These are phyloP conservation scores for Ustilago bromivora DNA, from an alignment of 1,284 basidiomycete species.

Conservation along the genomic window DNA sequence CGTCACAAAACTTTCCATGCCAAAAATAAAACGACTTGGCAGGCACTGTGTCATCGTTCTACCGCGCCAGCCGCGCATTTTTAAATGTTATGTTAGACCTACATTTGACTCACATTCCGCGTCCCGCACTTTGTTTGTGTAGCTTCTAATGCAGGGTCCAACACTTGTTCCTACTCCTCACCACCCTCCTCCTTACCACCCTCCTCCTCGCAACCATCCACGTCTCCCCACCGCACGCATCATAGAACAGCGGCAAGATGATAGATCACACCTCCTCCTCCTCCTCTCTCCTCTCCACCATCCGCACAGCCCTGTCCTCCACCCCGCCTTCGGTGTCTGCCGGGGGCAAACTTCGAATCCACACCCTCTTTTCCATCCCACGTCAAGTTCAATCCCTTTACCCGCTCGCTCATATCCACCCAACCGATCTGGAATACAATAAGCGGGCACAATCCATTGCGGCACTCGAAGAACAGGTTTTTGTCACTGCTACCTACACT, in stretches of 20 bases:
- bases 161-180: neutral
- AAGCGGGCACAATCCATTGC: slow-evolving; percentile 28
- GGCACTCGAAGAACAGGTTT: slow-evolving; percentile 35
- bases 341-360: slow-evolving; percentile 45
- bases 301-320: slow-evolving; percentile 20
- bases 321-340: slow-evolving; percentile 36
- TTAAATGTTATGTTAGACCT: no score
- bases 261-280: slow-evolving; percentile 7
- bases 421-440: slow-evolving; percentile 36
- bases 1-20: neutral
- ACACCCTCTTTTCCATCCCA: slow-evolving; percentile 62
- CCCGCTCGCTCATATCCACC: slow-evolving; percentile 65
- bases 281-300: slow-evolving; percentile 33
- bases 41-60: slow-evolving; percentile 1
- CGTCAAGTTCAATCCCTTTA: slow-evolving; percentile 59
- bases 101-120: no score
- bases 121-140: no score
- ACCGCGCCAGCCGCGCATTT: neutral
- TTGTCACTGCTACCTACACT: slow-evolving; percentile 54
- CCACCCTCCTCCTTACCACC: neutral
- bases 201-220: neutral
- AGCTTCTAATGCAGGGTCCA: slow-evolving; percentile 6
- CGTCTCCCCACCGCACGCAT: neutral
- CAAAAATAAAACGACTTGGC: neutral
- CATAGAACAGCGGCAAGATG: slow-evolving; percentile 1